phyloP scores from a whole-genome alignment of 108 stramenopile species.

The Schizochytrium sp. region DNA sequence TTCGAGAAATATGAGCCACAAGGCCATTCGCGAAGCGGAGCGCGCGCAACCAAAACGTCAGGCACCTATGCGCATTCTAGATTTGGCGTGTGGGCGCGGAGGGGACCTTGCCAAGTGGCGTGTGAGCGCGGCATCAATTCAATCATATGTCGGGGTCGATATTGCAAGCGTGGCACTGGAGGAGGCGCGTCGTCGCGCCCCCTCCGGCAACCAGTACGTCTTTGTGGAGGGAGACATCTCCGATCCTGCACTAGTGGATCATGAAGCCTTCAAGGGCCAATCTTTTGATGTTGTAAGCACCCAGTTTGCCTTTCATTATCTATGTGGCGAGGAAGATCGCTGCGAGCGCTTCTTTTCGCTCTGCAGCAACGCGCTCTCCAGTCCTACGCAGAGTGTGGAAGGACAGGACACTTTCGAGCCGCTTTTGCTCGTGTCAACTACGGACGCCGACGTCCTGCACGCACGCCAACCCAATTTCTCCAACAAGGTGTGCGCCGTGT shows the following conservation, averaged over 20 bases:
- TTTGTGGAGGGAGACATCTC: not conserved
- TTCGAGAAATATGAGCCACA: not conserved
- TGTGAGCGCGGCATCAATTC: not conserved
- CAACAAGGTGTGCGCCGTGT: not conserved
- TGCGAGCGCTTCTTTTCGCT: not conserved
- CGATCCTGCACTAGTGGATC: not conserved
- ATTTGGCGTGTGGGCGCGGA: conserved; percentile 25
- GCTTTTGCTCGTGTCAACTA: not conserved
- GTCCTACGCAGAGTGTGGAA: not conserved
- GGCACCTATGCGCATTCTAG: not conserved
- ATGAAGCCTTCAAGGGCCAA: not conserved
- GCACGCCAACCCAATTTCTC: not conserved
- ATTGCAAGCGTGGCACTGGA: conserved; percentile 3
- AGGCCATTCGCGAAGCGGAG: not conserved
- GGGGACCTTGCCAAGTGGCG: conserved; percentile 20
- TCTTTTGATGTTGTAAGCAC: not conserved
- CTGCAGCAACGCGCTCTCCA: not conserved
- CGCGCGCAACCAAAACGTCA: not conserved
- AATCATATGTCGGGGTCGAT: not conserved
- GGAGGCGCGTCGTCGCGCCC: not conserved
- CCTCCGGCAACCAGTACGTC: not conserved
- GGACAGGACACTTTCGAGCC: not conserved
- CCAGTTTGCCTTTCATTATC: conserved; percentile 17
- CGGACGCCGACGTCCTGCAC: not conserved
- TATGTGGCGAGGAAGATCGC: not conserved